Evolutionary conservation across 352 stramenopile species (phyloP), one percentile per base, ranked within the genome.

Genomic region (Globisporangium sylvaticum): DNA sequence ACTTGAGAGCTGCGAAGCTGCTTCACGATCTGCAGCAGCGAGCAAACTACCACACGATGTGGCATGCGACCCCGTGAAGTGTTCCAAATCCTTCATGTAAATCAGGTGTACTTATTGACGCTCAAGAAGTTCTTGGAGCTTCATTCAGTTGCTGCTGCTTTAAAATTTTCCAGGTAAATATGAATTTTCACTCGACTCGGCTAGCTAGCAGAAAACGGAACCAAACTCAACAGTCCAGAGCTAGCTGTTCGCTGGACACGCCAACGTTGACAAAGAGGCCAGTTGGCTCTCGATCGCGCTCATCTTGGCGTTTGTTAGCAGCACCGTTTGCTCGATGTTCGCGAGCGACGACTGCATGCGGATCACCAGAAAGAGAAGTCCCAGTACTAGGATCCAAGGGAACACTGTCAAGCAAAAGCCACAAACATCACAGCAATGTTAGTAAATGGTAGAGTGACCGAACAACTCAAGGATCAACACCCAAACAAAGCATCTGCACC

Each of bases 301-400:
- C 50, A 88, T 72, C 27, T 79, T 68, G 32, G 77, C 22, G 15
- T 74, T 80, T 34, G 81, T 88, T 15, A 73, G 42, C 57, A 75
- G 15, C 29, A 92, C 73, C n/a, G 74, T 68, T 6, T 72, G 62
- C 50, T 94, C 81, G 31, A 94, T 88, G 12, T 67, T 87, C n/a
- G 71, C 74, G 46, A 94, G 66, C 34, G 82, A 82, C 64, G 68
- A 68, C 66, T 91, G 80, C 39, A 94, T 66, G 27, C 75, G 75
- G 37, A 89, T 66, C 2, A 91, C 73, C n/a, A 91, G 65, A 54
- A 87, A 74, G 39, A 91, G 52, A 24, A 93, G 52, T 44, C 88
- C 64, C 22, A 92, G 65, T 31, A 92, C 75, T 39, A 93, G 50
- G 34, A 93, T 60, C 81, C 81, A 93, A 54, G 83, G 81, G 48